Conservation (phyloP, 805 yeast genomes). For the Starmerella etchellsii region DNA sequence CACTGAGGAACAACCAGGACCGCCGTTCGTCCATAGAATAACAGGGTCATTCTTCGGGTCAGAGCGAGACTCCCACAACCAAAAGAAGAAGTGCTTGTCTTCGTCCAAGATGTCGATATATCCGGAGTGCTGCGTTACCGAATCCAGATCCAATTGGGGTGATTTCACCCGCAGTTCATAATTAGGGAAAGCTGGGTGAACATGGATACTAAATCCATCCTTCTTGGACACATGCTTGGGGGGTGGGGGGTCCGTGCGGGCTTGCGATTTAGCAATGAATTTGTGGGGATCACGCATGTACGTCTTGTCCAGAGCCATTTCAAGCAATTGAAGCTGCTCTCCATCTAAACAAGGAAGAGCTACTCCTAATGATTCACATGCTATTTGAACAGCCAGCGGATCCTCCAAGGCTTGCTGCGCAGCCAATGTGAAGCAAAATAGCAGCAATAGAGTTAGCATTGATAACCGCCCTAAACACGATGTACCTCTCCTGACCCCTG, state of each 20-base stretch:
- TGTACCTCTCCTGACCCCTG: no score
- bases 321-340: no score
- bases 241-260: constrained; percentile 6
- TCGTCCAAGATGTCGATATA: constrained; percentile 65
- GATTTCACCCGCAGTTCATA: constrained; percentile 49
- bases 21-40: constrained; percentile 86
- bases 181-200: constrained; percentile 21
- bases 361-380: no score
- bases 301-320: constrained; percentile 8
- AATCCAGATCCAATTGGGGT: constrained; percentile 66
- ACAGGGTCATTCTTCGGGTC: constrained; percentile 79
- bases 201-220: constrained; percentile 11
- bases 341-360: no score
- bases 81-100: constrained; percentile 87
- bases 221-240: constrained; percentile 5
- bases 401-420: no score
- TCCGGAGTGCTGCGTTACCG: constrained; percentile 67
- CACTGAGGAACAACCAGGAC: constrained; percentile 89
- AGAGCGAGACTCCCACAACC: constrained; percentile 77
- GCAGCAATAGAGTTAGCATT: no score
- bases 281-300: constrained; percentile 4
- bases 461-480: no score
- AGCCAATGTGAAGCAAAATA: no score
- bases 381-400: no score
- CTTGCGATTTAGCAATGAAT: constrained; percentile 3